Percentiles rank a stretch among this genome's conserved stretches.
Conservation (phyloP, 495 filamentous ascomycete species). For the Penicillium goetzii region DNA sequence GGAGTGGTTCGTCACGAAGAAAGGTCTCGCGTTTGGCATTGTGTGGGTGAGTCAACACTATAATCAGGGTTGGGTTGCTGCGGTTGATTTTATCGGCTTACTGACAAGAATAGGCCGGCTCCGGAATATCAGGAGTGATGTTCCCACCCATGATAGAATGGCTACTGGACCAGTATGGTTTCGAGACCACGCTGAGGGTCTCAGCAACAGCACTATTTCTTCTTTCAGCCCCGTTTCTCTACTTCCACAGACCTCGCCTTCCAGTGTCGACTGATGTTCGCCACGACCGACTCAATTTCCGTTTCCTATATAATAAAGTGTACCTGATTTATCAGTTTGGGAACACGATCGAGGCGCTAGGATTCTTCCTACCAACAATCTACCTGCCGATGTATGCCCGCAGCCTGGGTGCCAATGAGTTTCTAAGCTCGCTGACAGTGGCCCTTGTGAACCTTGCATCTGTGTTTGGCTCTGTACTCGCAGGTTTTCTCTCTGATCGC, state of each 20-base stretch:
- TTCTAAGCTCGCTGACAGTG: conserved; percentile 47
- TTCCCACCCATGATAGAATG: conserved; percentile 53
- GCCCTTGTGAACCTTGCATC: conserved; percentile 54
- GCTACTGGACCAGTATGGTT: conserved; percentile 54
- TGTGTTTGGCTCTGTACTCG: conserved; percentile 56
- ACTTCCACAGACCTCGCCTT: conserved; percentile 57
- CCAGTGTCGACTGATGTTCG: conserved; percentile 28
- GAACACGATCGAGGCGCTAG: conserved; percentile 57
- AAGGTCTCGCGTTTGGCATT: conserved; percentile 53
- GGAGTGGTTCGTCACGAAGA: conserved; percentile 55
- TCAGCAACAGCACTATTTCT: conserved; percentile 52
- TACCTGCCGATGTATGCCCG: conserved; percentile 45
- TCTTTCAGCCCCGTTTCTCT: conserved; percentile 54
- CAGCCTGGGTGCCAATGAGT: conserved; percentile 40
- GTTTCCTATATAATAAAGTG: conserved; percentile 46
- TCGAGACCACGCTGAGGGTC: conserved; percentile 49
- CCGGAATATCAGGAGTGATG: conserved; percentile 41
- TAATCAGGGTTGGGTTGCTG: background rate
- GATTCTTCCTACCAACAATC: conserved; percentile 44
- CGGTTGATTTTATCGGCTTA: background rate
- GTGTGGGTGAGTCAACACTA: conserved; percentile 39
- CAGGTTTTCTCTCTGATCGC: conserved; percentile 59
- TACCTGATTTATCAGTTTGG: conserved; percentile 57
- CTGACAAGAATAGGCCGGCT: conserved; percentile 37
- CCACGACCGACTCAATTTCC: conserved; percentile 36